Evolutionary conservation across 805 yeast species (phyloP), one percentile per base, ranked within the genome.

Genomic region (Yamadazyma kitorensis): DNA sequence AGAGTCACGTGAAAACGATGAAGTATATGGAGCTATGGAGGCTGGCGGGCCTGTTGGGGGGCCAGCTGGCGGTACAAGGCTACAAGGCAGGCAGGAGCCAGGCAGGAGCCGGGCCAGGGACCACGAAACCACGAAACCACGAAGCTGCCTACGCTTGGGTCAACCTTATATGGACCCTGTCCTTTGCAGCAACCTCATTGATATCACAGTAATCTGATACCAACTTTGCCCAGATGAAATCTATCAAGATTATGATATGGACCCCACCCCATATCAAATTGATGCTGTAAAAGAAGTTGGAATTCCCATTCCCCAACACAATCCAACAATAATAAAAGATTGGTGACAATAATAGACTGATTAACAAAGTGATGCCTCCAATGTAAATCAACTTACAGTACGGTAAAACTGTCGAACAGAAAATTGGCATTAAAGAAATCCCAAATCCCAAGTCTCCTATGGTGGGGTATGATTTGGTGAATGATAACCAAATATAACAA

Each of bases 271-370:
- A 82, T 3, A 82, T 85, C 39, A 93, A 70, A 3, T 93, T 86
- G 49, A 93, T 84, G 24, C 98, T 96, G 64, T 91, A 93, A 64
- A 88, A 93, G 66, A 93, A 93, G 59, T 93, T 93, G 33, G 96
- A 81, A 61, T 93, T 93, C 17, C 98, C 99, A 20, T 93, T 86
- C 10, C 96, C 96, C 38, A 86, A 69, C 39, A 82, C 83, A 46
- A 91, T 86, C 99, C 99, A 93, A 40, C 93, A 74, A 57, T 87
- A 87, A 63, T 88, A 88, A 55, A 91, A 93, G 7, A 86, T 79
- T 2, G 98, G 97, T 4, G 93, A 78, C 30, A 93, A 68, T 2
- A 85, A 66, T 15, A 84, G 59, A 15, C 82, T 68, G 29, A 60
- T 54, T 21, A 62, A 43, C 22, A 84, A 62, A 6, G 78, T 68